Evolutionary conservation across 108 stramenopile genomes (phyloP).

Genomic region (Cyclotella sp.): DNA sequence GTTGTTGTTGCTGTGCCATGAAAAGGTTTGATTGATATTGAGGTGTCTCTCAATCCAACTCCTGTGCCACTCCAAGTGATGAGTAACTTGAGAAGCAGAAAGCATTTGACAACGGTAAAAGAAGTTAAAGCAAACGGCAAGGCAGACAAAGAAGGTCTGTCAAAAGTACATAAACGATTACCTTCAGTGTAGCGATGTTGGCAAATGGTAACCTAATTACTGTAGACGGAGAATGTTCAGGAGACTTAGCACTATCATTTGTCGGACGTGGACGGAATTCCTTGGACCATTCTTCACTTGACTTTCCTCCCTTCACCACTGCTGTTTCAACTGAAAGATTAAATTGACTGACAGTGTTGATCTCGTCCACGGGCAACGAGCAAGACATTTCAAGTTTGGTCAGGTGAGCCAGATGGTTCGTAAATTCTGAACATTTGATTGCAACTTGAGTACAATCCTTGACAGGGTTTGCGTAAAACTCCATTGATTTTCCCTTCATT

Average conservation of each 20-base stretch:
- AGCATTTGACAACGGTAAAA: neutral
- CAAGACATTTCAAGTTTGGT: conserved; percentile 32
- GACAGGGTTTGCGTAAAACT: conserved; percentile 19
- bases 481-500: neutral
- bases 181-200: conserved; percentile 9
- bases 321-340: conserved; percentile 19
- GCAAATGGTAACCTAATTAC: conserved; percentile 13
- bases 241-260: neutral
- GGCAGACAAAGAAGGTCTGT: neutral
- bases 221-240: neutral
- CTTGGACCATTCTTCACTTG: conserved; percentile 30
- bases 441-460: conserved; percentile 27
- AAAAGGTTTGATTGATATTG: conserved; percentile 37
- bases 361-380: conserved; percentile 27
- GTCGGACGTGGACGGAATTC: conserved; percentile 23
- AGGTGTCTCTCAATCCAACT: conserved; percentile 33
- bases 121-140: neutral
- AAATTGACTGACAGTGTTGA: conserved; percentile 26
- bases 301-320: conserved; percentile 29
- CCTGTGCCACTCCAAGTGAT: conserved; percentile 17
- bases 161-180: neutral
- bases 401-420: conserved; percentile 27
- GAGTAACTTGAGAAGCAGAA: neutral
- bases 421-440: conserved; percentile 23
- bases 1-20: conserved; percentile 35